Base-by-base conservation (phyloP, 139 green algal genomes). In the Volvox reticuliferus region DNA sequence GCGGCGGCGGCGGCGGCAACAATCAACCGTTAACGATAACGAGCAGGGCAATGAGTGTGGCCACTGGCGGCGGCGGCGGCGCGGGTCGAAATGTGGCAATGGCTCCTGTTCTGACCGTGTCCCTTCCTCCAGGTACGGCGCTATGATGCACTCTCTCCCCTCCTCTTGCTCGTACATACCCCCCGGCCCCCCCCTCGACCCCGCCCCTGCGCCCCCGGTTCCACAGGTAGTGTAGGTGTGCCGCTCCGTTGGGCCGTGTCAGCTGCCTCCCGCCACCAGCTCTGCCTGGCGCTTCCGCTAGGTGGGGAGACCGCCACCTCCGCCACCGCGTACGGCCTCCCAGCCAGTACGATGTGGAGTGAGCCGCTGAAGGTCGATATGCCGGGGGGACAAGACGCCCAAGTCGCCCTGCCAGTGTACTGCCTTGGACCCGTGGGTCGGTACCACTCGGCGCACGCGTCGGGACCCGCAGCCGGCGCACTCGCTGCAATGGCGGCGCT, bases 321-420 rank as follows among this genome's bases (percentile, higher is more conserved):
- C 69, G 84, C 84, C 69, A 22, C 68, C 84, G 68, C 84, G 6
- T 77, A 89, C 84, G 84, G 84, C 26, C 84, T 89, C 17, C 84
- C 84, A 1, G n/a, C 68, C 68, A 67, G 30, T 50, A 26, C 9
- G 26, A 71, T 89, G 69, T 89, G 84, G 84, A 79, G 61, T 26
- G 84, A 89, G 84, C 84, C 84, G 36, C 37, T 89, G 63, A 88
- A 78, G 37, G 55, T 88, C 37, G 78, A 93, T 71, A 87, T 91
- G 28, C 84, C 85, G 30, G 85, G 85, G 12, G 85, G 85, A 6
- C 62, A 85, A 32, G 85, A 93, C n/a, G 35, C 85, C 36, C 90
- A 93, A 77, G 65, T 93, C n/a, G 65, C 89, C 22, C 30, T 93
- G 35, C 90, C 90, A 2, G 85, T 93, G 36, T 91, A 89, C 67